phyloP scores from a whole-genome alignment of 2,329 filamentous ascomycete species.

The Thelonectria rubi region DNA sequence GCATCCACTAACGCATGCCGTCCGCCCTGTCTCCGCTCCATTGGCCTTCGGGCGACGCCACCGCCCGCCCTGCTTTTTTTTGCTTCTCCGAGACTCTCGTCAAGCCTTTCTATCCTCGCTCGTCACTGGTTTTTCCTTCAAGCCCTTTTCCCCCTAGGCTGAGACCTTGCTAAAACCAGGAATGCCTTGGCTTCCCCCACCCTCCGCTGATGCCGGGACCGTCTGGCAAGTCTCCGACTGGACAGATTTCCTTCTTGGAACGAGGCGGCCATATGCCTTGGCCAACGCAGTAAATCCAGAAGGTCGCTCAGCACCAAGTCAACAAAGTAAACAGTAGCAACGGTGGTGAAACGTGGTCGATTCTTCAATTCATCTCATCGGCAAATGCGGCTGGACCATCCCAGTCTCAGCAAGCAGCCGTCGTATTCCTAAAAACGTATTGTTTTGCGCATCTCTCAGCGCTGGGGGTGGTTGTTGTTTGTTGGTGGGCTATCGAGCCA shows the following conservation, averaged over 20 bases:
- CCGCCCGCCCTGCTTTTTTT: constrained; percentile 24
- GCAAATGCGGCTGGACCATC: constrained; percentile 11
- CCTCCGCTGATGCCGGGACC: constrained; percentile 10
- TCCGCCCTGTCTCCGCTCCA: constrained; percentile 38
- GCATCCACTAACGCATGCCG: constrained; percentile 36
- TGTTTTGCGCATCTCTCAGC: constrained; percentile 22
- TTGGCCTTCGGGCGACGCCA: constrained; percentile 32
- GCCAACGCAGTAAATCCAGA: background rate
- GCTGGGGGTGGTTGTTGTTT: constrained; percentile 3
- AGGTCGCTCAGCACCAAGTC: no score
- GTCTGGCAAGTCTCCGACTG: constrained; percentile 11
- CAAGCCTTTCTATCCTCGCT: background rate
- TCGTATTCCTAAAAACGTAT: constrained; percentile 23
- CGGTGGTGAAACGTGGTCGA: constrained; percentile 14
- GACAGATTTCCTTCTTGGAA: background rate
- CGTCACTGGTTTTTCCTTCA: background rate
- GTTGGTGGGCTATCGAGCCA: constrained; percentile 24
- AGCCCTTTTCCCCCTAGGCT: constrained; percentile 24
- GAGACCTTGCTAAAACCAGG: constrained; percentile 16
- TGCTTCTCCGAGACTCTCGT: background rate
- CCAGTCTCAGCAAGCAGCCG: background rate
- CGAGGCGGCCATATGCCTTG: background rate
- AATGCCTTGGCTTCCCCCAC: background rate
- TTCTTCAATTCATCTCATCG: constrained; percentile 21
- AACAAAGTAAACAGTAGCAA: background rate